phyloP scores from a whole-genome alignment of 768 basidiomycete genomes.

The Tulasnella sp. region DNA sequence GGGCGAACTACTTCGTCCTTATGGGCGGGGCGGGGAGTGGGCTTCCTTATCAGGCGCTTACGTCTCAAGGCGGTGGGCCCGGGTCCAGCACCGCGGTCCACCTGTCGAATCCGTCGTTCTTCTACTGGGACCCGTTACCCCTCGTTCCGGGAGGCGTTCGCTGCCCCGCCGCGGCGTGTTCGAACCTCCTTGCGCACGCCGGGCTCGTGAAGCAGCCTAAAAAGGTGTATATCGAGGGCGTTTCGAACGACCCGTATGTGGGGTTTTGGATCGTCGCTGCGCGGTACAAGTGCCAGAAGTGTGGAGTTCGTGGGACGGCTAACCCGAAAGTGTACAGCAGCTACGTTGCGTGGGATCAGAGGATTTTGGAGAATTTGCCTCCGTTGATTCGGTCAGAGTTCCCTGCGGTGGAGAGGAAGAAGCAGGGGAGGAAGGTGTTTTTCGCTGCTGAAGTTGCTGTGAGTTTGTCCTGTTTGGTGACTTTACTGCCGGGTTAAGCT shows the following conservation, averaged over 20 bases:
- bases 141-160: conserved; percentile 9
- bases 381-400: conserved; percentile 6
- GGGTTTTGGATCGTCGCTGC: conserved; percentile 10
- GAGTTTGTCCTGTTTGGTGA: not conserved
- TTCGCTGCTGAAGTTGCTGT: not conserved
- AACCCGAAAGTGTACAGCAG: not conserved
- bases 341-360: conserved; percentile 7
- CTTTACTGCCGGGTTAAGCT: not conserved
- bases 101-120: conserved; percentile 15
- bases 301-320: not conserved
- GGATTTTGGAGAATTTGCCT: not conserved
- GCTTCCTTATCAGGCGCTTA: not conserved
- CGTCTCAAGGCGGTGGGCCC: not conserved
- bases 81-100: not conserved
- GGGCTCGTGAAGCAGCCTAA: not conserved
- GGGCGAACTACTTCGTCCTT: conserved; percentile 13
- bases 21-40: not conserved
- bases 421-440: not conserved
- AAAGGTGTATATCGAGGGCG: not conserved
- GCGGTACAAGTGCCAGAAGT: not conserved
- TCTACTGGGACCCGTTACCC: conserved; percentile 18
- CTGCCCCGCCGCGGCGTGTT: not conserved
- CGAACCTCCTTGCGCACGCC: not conserved
- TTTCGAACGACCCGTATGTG: not conserved
- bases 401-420: conserved; percentile 4